Percentiles rank a stretch among this genome's conserved stretches.
Conservation (phyloP, 139 green algal genomes). For the Pseudopediastrum boryanum region DNA sequence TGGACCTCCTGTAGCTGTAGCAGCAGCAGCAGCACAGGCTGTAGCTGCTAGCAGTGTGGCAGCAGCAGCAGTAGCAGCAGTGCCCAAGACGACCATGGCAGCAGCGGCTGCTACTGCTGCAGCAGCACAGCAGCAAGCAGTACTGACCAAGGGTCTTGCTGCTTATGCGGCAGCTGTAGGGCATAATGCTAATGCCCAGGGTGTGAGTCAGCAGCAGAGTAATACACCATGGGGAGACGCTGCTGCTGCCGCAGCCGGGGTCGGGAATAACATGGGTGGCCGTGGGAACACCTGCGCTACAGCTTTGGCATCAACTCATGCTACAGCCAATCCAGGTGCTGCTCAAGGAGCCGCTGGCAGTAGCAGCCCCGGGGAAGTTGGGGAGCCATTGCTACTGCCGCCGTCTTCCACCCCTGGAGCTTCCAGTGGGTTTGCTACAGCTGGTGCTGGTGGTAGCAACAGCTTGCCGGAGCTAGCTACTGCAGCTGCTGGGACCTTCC, state of each 20-base stretch:
- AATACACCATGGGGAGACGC: not conserved
- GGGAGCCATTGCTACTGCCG: too few relatives aligned
- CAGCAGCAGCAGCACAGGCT: conserved; percentile 1
- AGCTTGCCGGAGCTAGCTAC: not conserved
- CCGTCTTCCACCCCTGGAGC: not conserved
- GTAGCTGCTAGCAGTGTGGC: conserved; percentile 12
- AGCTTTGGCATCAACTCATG: too few relatives aligned
- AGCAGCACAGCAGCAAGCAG: conserved; percentile 5
- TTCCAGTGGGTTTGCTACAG: not conserved
- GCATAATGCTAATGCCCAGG: not conserved
- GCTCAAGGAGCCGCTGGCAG: not conserved
- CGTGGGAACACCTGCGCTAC: too few relatives aligned
- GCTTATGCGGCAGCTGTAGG: conserved; percentile 13
- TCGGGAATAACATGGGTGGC: too few relatives aligned
- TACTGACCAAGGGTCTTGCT: not conserved
- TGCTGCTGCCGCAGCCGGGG: not conserved
- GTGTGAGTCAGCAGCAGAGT: not conserved
- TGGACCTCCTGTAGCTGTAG: too few relatives aligned
- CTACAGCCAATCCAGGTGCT: not conserved
- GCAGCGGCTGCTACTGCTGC: not conserved
- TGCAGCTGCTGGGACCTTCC: not conserved
- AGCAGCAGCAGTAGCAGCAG: conserved; percentile 1
- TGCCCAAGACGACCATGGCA: conserved; percentile 5
- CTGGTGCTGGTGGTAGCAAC: conserved; percentile 3
- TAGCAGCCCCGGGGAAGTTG: too few relatives aligned